Evolutionary conservation across 768 basidiomycete genomes (phyloP).

Genomic region (Phanerochaete carnosa): DNA sequence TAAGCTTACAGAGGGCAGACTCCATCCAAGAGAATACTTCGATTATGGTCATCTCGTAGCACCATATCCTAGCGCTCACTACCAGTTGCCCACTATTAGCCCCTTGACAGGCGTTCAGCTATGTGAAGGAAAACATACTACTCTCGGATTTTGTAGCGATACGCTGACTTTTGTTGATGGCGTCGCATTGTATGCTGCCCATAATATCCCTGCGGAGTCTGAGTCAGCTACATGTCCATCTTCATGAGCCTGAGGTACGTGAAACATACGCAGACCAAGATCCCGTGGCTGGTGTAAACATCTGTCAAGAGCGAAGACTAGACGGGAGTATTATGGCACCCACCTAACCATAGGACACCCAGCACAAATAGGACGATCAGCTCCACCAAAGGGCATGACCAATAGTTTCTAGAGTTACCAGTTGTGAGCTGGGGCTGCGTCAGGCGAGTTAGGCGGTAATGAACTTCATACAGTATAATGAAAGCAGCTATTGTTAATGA

Average conservation of each 20-base stretch:
- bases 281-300: conserved; percentile 52
- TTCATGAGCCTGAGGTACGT: too few relatives aligned
- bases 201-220: conserved; percentile 59
- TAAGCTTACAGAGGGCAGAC: conserved; percentile 49
- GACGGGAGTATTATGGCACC: conserved; percentile 18
- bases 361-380: conserved; percentile 50
- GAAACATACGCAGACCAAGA: conserved; percentile 68
- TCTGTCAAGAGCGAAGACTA: not conserved
- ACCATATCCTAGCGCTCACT: conserved; percentile 58
- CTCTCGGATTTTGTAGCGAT: too few relatives aligned
- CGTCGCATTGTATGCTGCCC: conserved; percentile 34
- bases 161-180: conserved; percentile 37
- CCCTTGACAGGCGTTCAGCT: too few relatives aligned
- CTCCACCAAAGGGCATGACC: conserved; percentile 67
- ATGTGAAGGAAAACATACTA: too few relatives aligned
- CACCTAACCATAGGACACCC: conserved; percentile 68
- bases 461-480: conserved; percentile 57
- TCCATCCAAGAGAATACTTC: conserved; percentile 77
- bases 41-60: conserved; percentile 78
- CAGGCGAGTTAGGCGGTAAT: not conserved
- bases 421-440: not conserved
- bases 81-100: not conserved
- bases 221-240: too few relatives aligned
- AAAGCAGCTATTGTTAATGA: conserved; percentile 63
- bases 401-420: conserved; percentile 60